phyloP scores from a whole-genome alignment of 2,329 filamentous ascomycete genomes.

The Zopfia rhizophila region DNA sequence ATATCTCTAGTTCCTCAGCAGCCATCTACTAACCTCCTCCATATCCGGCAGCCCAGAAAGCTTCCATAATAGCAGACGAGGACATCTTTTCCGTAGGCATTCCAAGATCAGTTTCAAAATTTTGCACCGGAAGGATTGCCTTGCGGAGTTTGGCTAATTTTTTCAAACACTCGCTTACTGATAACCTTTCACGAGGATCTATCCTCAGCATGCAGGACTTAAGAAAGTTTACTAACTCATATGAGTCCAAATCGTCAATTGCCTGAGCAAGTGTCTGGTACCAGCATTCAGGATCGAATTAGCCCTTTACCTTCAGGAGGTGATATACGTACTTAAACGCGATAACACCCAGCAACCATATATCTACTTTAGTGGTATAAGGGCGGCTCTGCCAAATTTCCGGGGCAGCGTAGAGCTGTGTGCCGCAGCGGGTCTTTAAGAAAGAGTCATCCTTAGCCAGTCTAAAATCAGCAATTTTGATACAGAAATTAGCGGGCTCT shows the following conservation, averaged over 20 bases:
- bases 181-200: constrained; percentile 1
- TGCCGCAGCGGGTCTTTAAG: constrained; percentile 8
- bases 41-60: constrained; percentile 2
- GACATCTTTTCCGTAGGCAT: constrained; percentile 5
- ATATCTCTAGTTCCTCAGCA: no score
- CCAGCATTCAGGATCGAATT: neutral
- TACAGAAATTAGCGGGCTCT: constrained; percentile 3
- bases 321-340: constrained; percentile 7
- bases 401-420: constrained; percentile 7
- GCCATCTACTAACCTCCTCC: constrained; percentile 7
- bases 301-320: constrained; percentile 1
- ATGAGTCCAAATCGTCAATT: neutral
- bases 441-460: constrained; percentile 7
- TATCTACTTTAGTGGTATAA: constrained; percentile 10
- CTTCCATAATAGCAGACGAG: constrained; percentile 4
- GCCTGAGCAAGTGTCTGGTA: constrained; percentile 2
- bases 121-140: neutral
- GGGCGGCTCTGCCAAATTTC: constrained; percentile 6
- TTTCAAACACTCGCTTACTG: constrained; percentile 9
- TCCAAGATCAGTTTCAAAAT: constrained; percentile 2
- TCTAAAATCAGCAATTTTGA: constrained; percentile 13
- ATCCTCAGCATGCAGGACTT: constrained; percentile 5
- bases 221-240: constrained; percentile 6
- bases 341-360: constrained; percentile 14
- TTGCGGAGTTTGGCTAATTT: constrained; percentile 5